Base-by-base conservation (phyloP, 139 green algal species). In the Chlamydomonas sp. region DNA sequence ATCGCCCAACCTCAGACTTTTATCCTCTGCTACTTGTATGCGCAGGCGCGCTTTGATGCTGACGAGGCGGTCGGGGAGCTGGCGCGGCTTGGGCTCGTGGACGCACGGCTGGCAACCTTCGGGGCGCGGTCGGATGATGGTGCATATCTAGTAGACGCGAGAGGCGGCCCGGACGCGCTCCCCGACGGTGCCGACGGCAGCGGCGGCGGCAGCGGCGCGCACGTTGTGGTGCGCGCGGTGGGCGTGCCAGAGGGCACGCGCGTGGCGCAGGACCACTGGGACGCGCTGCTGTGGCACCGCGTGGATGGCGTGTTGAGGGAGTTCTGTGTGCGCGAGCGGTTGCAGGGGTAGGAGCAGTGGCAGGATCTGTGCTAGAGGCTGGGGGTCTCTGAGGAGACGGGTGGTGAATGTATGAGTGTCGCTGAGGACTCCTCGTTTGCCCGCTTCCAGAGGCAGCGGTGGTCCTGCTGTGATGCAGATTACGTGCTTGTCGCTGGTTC, bases 21-120 rank as follows among this genome's bases (percentile, higher is more conserved):
- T n/a, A n/a, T n/a, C n/a, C n/a, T n/a, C n/a, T n/a, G n/a, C n/a
- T n/a, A n/a, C n/a, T n/a, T n/a, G n/a, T 33, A 35, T 13, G 16
- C 36, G 30, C 58, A 79, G 74, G 50, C 72, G 0, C 48, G 38
- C 20, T 79, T 79, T 65, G 63, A 75, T 65, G 74, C 68, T 22
- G 67, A 72, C 28, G 60, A 75, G 68, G 74, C 74, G n/a, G 30
- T 75, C 16, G 30, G 38, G 22, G 74, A 79, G 68, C 67, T 79
- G 34, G 29, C 62, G 31, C 68, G 74, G 4, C 68, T 79, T 34
- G 74, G 74, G 1, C 62, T 79, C 66, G 73, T n/a, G 31, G 13
- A 22, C 22, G 22, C 13, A 5, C 24, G 5, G 50, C 8, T 34
- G 50, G 22, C 50, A 61, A 28, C 13, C 13, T 61, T 5, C 10